A percentile compares a stretch with the other conserved stretches of the same genome.
These are phyloP conservation scores for Globisporangium orthogonon DNA, from an alignment of 352 stramenopile species.

Conservation along the genomic window DNA sequence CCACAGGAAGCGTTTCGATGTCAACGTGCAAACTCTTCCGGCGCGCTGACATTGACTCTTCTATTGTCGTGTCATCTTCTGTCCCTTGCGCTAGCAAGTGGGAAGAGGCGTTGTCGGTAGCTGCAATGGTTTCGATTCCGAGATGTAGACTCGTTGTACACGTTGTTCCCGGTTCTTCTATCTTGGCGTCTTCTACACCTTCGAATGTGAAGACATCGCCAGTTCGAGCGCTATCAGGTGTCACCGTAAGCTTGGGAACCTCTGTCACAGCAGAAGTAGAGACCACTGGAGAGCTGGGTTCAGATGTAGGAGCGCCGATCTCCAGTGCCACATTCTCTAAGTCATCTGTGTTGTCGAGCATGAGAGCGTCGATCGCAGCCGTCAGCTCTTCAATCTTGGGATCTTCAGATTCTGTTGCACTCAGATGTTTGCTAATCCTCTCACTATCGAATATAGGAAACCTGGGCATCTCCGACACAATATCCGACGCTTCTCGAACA, in stretches of 20 bases:
- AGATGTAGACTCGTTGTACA: neutral
- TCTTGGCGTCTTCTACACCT: neutral
- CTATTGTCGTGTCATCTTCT: neutral
- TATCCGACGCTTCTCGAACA: neutral
- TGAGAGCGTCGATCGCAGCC: neutral
- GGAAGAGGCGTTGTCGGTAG: neutral
- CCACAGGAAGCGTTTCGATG: neutral
- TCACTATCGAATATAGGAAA: neutral
- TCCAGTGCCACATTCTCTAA: neutral
- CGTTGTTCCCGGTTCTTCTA: neutral
- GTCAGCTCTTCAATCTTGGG: neutral
- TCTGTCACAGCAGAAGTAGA: neutral
- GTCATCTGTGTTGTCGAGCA: neutral
- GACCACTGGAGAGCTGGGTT: neutral
- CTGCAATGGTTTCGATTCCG: neutral
- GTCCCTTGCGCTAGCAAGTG: neutral
- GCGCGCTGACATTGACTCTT: neutral
- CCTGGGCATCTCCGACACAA: neutral
- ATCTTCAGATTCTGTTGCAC: neutral
- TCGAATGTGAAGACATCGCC: neutral
- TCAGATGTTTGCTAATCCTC: neutral
- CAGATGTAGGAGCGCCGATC: neutral
- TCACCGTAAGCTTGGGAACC: neutral
- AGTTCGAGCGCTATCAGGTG: neutral
- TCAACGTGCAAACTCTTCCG: neutral